Base-by-base conservation (phyloP, 2,329 filamentous ascomycete genomes). In the Dothistroma pini region DNA sequence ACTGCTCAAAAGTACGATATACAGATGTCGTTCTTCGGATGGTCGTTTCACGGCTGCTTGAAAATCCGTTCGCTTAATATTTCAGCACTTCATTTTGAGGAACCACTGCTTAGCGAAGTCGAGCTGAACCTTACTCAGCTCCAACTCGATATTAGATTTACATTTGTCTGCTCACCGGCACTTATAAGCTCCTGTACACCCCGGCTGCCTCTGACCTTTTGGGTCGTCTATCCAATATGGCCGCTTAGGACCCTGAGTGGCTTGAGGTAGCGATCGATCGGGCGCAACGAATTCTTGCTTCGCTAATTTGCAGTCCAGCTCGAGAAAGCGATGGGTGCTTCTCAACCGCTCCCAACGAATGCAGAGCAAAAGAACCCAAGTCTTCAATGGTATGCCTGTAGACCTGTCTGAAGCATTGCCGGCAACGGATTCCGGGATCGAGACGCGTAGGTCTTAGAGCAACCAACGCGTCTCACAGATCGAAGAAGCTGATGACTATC, bases 241-340 rank as follows among this genome's bases (percentile, higher is more conserved):
- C 38, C n/a, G 14, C 14, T 6, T 41, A 14, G 1, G 38, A 41
- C 38, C 38, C 38, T 5, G 8, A n/a, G n/a, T 41, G 38, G 38
- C 10, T 41, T 14, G 12, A 41, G 38, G 34, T 4, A 2, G 14
- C 34, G n/a, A n/a, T n/a, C n/a, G n/a, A n/a, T n/a, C n/a, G n/a
- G n/a, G n/a, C n/a, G n/a, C n/a, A n/a, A n/a, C n/a, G n/a, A n/a
- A n/a, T n/a, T n/a, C n/a, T n/a, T n/a, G n/a, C n/a, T n/a, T n/a
- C n/a, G 9, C 34, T 35, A 11, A n/a, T 10, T 1, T 29, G 54
- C 14, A 21, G 4, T 2, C 19, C 21, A 62, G 60, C 56, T 62
- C 60, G 60, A 58, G 31, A 56, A 48, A 35, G 21, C 14, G 7
- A 53, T 61, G 38, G 54, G 54, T 48, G 21, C 16, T 2, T 32